Evolutionary conservation across 139 green algal species (phyloP), one percentile per base, ranked within the genome.

Genomic region (Chlorella sp.): DNA sequence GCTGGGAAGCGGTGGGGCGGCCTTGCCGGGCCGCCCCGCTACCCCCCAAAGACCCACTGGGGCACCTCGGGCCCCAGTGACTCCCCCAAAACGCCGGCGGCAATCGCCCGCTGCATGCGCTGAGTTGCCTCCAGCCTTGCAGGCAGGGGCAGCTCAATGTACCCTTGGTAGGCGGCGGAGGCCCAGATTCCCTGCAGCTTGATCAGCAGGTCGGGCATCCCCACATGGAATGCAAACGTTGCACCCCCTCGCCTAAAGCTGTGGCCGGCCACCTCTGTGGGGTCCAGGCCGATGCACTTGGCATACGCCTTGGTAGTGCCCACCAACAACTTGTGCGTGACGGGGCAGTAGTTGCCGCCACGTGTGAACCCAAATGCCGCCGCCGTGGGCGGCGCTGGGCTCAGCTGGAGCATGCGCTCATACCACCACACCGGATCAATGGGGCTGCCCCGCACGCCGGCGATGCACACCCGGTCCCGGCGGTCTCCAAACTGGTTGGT

Each of bases 21-120:
- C 44, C 44, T 55, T 55, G 44, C 44, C 11, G 44, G 44, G 44
- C 44, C 44, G 44, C n/a, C 44, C 44, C 11, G 44, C 44, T 55
- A 55, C 44, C 44, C 44, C 44, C 44, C 44, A 55, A 95, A 95
- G 74, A 93, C 88, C 26, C 55, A 86, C 6, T 96, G 94, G 80
- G 89, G 57, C 60, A 94, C 95, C 92, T 71, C 75, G 56, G 80
- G 71, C 82, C 32, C 30, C 2, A 47, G 30, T n/a, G 30, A 74
- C 30, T 21, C 67, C 67, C 2, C 30, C 18, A 21, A 38, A 41
- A 38, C 67, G 23, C 30, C 41, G 67, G 23, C n/a, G 16, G 67
- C 18, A 26, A 41, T 21, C 67, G 67, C 60, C 60, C 60, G 26
- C 60, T 55, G 44, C 44, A 55, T 55, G 11, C 44, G 44, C 44